Base-by-base conservation (phyloP, 495 filamentous ascomycete species). In the Talaromyces trachyspermus region DNA sequence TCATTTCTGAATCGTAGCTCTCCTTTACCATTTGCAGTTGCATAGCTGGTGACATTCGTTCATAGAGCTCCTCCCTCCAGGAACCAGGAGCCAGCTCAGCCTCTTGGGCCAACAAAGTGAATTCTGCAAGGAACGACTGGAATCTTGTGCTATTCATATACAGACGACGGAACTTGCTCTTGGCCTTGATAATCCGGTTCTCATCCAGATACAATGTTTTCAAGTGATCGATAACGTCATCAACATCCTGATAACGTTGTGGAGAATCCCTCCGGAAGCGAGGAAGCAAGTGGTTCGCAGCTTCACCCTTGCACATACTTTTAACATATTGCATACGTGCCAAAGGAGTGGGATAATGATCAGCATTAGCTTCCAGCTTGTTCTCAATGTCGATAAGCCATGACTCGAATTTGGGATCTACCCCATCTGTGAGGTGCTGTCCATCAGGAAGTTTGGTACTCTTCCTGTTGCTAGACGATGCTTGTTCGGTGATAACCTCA, bases 71-170 rank as follows among this genome's bases (percentile, higher is more conserved):
- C 15, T 44, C 40, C 19, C 46, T 51, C 42, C 29, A 51, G 2
- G 25, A 11, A 5, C 12, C 20, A 1, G 19, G n/a, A 27, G 42
- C 27, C 11, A 37, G 7, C n/a, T 25, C 27, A 2, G 42, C 20
- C 15, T 51, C 42, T 9, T 18, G 11, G 26, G 42, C 42, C 17
- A 51, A 19, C 14, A 45, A 51, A 4, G 17, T 26, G 11, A 51
- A 51, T 25, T 46, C 40, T 17, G 20, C 25, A 32, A 51, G 42
- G 18, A 51, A 51, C 2, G 26, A 33, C 9, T 51, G 22, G 22
- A 51, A 51, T 2, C 29, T 11, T n/a, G 30, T 42, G 11, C 2
- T 27, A 30, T 46, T 45, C 49, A 45, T 29, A n/a, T 17, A 17
- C 18, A 51, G 32, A 12, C 32, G 32, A 18, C 32, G n/a, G 42